Conservation (phyloP, 331 rosid species). For the Prunus yedoensis region DNA sequence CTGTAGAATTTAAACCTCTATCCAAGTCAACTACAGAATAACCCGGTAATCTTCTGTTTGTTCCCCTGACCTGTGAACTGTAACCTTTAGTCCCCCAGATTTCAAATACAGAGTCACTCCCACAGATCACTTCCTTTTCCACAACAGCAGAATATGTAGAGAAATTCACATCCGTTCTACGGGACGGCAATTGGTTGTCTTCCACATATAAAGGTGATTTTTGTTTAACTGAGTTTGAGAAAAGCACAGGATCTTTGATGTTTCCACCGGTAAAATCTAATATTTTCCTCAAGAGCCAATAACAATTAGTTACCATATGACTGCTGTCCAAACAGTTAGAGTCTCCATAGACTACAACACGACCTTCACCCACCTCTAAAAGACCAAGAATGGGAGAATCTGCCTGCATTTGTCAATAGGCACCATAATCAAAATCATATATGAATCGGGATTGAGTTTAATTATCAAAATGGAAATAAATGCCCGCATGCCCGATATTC, state of each 20-base stretch:
- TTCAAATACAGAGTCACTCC: conserved; percentile 74
- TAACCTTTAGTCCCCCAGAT: conserved; percentile 91
- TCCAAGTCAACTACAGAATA: conserved; percentile 66
- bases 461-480: neutral
- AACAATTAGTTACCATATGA: conserved; percentile 95
- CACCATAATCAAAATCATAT: conserved; percentile 5
- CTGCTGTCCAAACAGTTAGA: conserved; percentile 97
- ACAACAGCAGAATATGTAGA: conserved; percentile 72
- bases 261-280: conserved; percentile 77
- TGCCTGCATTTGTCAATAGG: conserved; percentile 61
- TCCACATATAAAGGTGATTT: conserved; percentile 61
- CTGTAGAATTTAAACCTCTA: conserved; percentile 57
- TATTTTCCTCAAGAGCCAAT: conserved; percentile 74
- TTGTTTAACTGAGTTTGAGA: too few relatives aligned
- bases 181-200: conserved; percentile 79
- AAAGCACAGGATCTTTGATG: conserved; percentile 72
- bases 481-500: too few relatives aligned
- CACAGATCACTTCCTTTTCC: conserved; percentile 78
- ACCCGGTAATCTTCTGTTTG: conserved; percentile 87
- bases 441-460: neutral
- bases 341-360: conserved; percentile 87
- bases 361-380: conserved; percentile 58
- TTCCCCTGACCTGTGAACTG: conserved; percentile 70
- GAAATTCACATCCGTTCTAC: conserved; percentile 88
- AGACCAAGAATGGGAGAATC: conserved; percentile 95